Conservation (phyloP, 1,284 basidiomycete genomes). For the Rhodotorula sp. region DNA sequence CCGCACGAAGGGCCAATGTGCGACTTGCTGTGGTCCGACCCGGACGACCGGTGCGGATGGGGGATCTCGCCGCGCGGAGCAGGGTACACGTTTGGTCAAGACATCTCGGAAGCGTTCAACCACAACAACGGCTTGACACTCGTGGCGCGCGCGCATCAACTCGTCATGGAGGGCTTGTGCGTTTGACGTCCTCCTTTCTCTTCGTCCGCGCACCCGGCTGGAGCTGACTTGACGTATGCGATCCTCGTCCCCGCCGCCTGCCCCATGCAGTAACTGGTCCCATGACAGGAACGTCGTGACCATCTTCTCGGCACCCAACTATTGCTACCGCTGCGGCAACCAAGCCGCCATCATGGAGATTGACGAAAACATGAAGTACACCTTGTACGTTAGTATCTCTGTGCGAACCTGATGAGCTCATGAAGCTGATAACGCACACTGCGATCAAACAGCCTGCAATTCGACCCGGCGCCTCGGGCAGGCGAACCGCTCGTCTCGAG, state of each 20-base stretch:
- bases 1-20: constrained; percentile 99
- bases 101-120: constrained; percentile 97
- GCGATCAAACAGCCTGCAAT: constrained; percentile 75
- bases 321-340: constrained; percentile 98
- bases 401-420: no score
- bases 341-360: constrained; percentile 99
- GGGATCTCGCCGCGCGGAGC: constrained; percentile 98
- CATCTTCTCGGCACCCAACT: constrained; percentile 96
- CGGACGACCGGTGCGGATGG: constrained; percentile 99
- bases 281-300: constrained; percentile 99
- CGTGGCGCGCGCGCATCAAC: constrained; percentile 79
- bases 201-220: constrained; percentile 1
- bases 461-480: constrained; percentile 96
- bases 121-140: constrained; percentile 98
- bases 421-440: neutral
- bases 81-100: constrained; percentile 98
- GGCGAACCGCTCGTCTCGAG: constrained; percentile 97
- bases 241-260: no score
- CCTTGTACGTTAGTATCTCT: constrained; percentile 49
- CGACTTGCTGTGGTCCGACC: constrained; percentile 98
- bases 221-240: neutral
- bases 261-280: constrained; percentile 71
- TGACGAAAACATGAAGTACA: constrained; percentile 81
- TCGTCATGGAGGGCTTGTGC: constrained; percentile 92
- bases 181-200: constrained; percentile 24